Evolutionary conservation across 495 filamentous ascomycete genomes (phyloP).

Genomic region (Podospora tetraspora): DNA sequence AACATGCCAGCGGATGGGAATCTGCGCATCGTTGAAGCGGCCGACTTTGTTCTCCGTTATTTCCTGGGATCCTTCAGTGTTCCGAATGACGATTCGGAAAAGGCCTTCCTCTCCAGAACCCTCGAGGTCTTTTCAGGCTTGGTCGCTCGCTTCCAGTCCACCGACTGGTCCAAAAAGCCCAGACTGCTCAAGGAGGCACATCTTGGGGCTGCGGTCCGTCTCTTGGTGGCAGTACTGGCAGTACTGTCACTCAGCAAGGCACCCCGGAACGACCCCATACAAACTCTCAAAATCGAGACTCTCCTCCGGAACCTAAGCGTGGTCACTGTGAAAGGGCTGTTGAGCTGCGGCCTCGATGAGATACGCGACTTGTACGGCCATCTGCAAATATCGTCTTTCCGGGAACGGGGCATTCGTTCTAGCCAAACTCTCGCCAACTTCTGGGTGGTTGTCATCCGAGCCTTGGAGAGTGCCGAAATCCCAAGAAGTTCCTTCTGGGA

Average conservation of each 20-base stretch:
- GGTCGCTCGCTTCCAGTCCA: conserved; percentile 29
- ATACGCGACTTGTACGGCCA: conserved; percentile 60
- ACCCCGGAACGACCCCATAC: conserved; percentile 23
- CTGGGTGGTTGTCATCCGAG: conserved; percentile 61
- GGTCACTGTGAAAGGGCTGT: conserved; percentile 38
- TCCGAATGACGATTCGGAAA: conserved; percentile 22
- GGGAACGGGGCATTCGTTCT: conserved; percentile 62
- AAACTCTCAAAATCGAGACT: conserved; percentile 39
- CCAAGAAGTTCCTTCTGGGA: conserved; percentile 53
- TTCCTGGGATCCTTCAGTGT: conserved; percentile 36
- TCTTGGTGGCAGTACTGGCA: conserved; percentile 21
- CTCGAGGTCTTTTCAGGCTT: conserved; percentile 42
- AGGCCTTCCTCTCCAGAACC: conserved; percentile 41
- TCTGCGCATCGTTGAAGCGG: conserved; percentile 23
- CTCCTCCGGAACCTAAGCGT: conserved; percentile 35
- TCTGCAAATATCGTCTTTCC: conserved; percentile 46
- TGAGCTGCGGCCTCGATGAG: conserved; percentile 43
- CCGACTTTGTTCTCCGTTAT: conserved; percentile 40
- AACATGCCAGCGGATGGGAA: not conserved
- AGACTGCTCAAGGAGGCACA: conserved; percentile 9
- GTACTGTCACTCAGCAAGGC: conserved; percentile 30
- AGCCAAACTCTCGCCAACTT: conserved; percentile 54
- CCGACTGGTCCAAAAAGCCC: conserved; percentile 11
- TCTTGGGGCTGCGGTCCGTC: conserved; percentile 16
- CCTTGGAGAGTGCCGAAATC: conserved; percentile 46